Conservation (phyloP, 345 rosid species). For the Arabis hirsuta region DNA sequence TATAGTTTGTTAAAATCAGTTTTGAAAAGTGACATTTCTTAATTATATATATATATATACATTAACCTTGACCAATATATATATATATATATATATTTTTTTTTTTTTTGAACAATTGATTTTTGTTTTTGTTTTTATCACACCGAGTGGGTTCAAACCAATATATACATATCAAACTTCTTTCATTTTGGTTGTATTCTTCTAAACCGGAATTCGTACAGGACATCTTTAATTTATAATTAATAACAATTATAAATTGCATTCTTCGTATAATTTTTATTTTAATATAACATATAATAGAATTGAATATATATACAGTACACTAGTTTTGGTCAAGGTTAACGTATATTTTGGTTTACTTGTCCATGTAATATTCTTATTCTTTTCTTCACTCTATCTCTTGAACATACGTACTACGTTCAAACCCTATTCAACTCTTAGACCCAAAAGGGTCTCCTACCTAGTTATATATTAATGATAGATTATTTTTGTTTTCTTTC, state of each 20-base stretch:
- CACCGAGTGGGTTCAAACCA: too few relatives aligned
- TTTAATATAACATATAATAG: background rate
- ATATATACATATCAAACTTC: too few relatives aligned
- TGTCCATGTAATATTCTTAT: constrained; percentile 35
- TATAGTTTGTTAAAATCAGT: too few relatives aligned
- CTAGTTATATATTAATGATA: background rate
- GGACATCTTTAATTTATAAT: background rate
- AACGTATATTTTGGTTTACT: constrained; percentile 26
- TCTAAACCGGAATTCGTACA: background rate
- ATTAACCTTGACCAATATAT: too few relatives aligned
- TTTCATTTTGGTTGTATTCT: background rate
- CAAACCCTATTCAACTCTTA: background rate
- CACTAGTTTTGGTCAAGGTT: background rate
- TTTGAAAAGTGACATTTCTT: too few relatives aligned
- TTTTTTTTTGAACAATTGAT: too few relatives aligned
- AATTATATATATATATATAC: too few relatives aligned
- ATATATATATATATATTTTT: too few relatives aligned
- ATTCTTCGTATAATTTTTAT: too few relatives aligned
- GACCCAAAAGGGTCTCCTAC: constrained; percentile 27
- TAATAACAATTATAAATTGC: too few relatives aligned
- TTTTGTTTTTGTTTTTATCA: too few relatives aligned
- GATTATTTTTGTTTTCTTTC: too few relatives aligned
- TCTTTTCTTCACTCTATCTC: constrained; percentile 33
- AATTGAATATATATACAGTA: background rate
- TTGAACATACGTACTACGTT: background rate